These are phyloP conservation scores for Coleophoma crateriformis DNA, from an alignment of 2,329 filamentous ascomycete genomes.

Conservation along the genomic window DNA sequence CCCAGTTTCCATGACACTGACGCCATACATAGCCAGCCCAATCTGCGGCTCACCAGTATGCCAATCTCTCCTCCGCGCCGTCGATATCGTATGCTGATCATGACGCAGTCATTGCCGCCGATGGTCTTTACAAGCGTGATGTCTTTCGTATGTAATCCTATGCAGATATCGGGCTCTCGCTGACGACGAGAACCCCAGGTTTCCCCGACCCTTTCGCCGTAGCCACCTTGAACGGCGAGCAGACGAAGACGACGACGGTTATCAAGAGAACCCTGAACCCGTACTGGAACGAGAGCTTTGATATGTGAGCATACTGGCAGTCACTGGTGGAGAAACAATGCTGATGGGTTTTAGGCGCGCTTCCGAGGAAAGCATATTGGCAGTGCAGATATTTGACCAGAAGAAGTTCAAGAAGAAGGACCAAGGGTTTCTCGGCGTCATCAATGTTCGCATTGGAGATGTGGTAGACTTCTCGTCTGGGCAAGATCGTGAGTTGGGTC, in stretches of 20 bases:
- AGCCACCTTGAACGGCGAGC: conserved; percentile 93
- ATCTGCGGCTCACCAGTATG: conserved; percentile 90
- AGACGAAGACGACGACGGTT: conserved; percentile 95
- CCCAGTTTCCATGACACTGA: conserved; percentile 14
- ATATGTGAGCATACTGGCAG: conserved; percentile 59
- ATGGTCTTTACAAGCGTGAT: conserved; percentile 98
- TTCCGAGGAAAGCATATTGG: conserved; percentile 92
- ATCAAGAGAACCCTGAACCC: conserved; percentile 97
- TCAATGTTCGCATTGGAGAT: conserved; percentile 93
- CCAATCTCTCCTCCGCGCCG: not conserved
- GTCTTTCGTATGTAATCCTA: conserved; percentile 75
- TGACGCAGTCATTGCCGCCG: conserved; percentile 85
- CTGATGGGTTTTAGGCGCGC: conserved; percentile 58
- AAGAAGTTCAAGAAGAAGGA: conserved; percentile 99
- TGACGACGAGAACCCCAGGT: conserved; percentile 47
- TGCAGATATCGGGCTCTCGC: conserved; percentile 1
- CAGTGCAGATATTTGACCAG: conserved; percentile 98
- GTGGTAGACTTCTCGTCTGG: conserved; percentile 86
- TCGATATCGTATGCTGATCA: conserved; percentile 30
- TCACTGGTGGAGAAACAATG: conserved; percentile 1
- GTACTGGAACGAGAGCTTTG: conserved; percentile 99
- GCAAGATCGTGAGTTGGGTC: conserved; percentile 69
- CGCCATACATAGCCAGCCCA: conserved; percentile 58
- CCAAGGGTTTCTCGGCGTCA: conserved; percentile 94
- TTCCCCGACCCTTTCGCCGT: conserved; percentile 98